Conservation (phyloP, 768 basidiomycete genomes). For the Daedaleopsis sinensis region DNA sequence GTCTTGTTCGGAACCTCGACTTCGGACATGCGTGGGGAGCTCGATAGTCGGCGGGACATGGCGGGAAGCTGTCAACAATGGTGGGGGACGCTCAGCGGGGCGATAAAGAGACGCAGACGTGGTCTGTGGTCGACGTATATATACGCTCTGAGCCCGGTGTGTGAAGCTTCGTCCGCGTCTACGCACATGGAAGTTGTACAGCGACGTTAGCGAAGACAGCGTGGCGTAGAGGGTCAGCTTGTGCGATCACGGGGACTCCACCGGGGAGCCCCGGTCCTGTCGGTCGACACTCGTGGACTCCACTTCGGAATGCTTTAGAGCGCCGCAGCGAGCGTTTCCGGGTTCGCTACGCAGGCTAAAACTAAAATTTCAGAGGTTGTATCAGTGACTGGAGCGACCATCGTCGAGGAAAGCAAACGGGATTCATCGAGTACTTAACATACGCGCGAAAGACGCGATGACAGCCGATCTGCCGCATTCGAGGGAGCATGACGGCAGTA, state of each 20-base stretch:
- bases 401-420: too few relatives aligned
- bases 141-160: background rate
- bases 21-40: conserved; percentile 6
- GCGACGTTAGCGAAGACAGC: background rate
- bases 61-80: background rate
- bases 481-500: background rate
- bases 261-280: conserved; percentile 3
- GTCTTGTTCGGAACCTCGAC: conserved; percentile 2
- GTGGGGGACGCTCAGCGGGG: background rate
- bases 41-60: conserved; percentile 20
- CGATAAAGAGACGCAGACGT: background rate
- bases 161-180: background rate
- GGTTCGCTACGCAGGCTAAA: background rate
- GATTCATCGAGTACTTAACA: too few relatives aligned
- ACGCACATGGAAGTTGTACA: conserved; percentile 3
- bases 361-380: background rate
- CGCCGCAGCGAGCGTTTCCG: conserved; percentile 1
- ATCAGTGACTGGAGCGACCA: too few relatives aligned
- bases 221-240: background rate
- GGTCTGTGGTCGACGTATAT: background rate
- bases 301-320: conserved; percentile 11
- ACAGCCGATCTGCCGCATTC: background rate
- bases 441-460: too few relatives aligned
- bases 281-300: conserved; percentile 15
- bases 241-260: conserved; percentile 14